These are phyloP conservation scores for Teunomyces stri DNA, from an alignment of 805 yeast genomes.

Conservation along the genomic window DNA sequence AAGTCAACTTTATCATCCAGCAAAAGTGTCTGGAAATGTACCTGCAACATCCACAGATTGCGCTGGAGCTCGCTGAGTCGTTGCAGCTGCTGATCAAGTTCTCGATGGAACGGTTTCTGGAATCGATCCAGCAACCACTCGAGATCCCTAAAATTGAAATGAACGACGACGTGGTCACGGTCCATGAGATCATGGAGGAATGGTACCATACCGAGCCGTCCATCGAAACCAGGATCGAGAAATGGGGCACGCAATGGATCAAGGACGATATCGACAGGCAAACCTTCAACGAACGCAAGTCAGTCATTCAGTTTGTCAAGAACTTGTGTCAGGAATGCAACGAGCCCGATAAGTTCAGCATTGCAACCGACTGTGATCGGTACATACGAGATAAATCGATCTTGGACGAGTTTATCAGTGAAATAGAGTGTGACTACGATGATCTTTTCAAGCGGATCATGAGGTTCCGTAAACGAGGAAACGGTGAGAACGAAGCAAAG, in stretches of 20 bases:
- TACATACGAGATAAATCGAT: slow-evolving; percentile 13
- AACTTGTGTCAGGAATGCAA: slow-evolving; percentile 9
- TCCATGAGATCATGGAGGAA: slow-evolving; percentile 13
- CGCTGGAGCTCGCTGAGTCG: slow-evolving; percentile 1
- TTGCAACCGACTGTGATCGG: slow-evolving; percentile 12
- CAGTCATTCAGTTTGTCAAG: slow-evolving; percentile 10
- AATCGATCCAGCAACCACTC: slow-evolving; percentile 1
- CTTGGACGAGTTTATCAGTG: slow-evolving; percentile 15
- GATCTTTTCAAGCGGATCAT: slow-evolving; percentile 9
- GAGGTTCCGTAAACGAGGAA: slow-evolving; percentile 8
- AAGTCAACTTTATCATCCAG: background rate
- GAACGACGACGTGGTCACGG: slow-evolving; percentile 13
- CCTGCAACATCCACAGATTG: slow-evolving; percentile 1
- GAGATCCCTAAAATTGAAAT: slow-evolving; percentile 8
- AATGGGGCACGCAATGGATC: slow-evolving; percentile 14
- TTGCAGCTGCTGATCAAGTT: slow-evolving; percentile 3
- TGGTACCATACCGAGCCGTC: slow-evolving; percentile 12
- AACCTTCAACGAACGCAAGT: slow-evolving; percentile 11
- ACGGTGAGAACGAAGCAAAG: background rate
- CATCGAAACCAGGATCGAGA: slow-evolving; percentile 8
- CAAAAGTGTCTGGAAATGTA: slow-evolving; percentile 3
- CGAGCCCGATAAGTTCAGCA: slow-evolving; percentile 7
- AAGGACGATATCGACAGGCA: slow-evolving; percentile 14
- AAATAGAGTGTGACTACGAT: slow-evolving; percentile 14
- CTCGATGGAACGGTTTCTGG: slow-evolving; percentile 3